Evolutionary conservation across 2,329 filamentous ascomycete genomes (phyloP), one percentile per base, ranked within the genome.

Genomic region (Arthrinium puccinioides): DNA sequence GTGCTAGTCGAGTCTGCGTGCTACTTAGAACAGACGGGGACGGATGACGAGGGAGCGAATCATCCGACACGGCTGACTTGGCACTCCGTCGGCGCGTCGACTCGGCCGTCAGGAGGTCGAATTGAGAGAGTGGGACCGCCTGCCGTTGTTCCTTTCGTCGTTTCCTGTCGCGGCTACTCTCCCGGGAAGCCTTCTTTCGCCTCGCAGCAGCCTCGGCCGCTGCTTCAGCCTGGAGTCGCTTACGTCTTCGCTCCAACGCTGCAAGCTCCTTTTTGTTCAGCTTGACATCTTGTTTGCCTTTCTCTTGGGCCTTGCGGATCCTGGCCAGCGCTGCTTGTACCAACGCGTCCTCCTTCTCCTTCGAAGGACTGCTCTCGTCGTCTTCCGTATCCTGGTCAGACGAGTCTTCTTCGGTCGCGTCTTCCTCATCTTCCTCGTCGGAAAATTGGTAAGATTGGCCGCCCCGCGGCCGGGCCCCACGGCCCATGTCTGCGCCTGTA

Each of bases 191-290:
- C 73, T 87, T 51, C 44, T 49, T 55, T 52, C 33, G 36, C 24
- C 49, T 54, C 42, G 55, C 55, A 27, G 62, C 57, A 36, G 67
- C 63, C 23, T 21, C 30, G 9, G 31, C 31, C 26, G 64, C 60
- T 36, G 69, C 65, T 37, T 65, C 62, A 23, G 67, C 66, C 47
- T 72, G 66, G 50, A 79, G 64, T 40, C 81, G 76, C 56, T 79
- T 76, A 44, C 74, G 66, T 51, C 74, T 70, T 44, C 79, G 76
- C 55, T 90, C 83, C 48, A 94, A 70, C 32, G 87, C 88, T 44
- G 82, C 83, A 49, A 95, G 68, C 59, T 96, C 89, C 37, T 84
- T 79, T 52, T 81, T 76, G 49, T 75, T 87, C 45, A 97, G 72
- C 56, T 82, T 84, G 39, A 96, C 86, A 40, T 94, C 85, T 30